Evolutionary conservation across 2,329 filamentous ascomycete species (phyloP).

Genomic region (Beauveria asiatica): DNA sequence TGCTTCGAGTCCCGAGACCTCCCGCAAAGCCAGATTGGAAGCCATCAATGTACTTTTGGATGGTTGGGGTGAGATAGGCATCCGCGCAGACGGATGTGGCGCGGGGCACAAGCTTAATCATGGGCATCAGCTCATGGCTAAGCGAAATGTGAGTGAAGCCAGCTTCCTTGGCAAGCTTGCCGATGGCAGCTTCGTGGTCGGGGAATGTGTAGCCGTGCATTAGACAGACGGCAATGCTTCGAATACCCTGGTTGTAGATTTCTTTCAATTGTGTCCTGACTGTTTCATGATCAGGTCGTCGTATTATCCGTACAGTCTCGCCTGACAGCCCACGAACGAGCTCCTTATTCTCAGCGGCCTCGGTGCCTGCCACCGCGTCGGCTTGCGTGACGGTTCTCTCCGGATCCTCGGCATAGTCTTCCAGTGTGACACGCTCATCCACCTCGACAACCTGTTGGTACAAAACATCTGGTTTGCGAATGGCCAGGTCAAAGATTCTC

Average conservation of each 20-base stretch:
- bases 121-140: constrained; percentile 32
- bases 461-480: constrained; percentile 76
- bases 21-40: constrained; percentile 77
- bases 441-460: constrained; percentile 84
- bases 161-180: constrained; percentile 66
- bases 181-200: constrained; percentile 72
- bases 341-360: constrained; percentile 41
- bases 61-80: constrained; percentile 36
- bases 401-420: constrained; percentile 88
- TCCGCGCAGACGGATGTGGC: constrained; percentile 36
- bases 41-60: constrained; percentile 49
- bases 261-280: constrained; percentile 51
- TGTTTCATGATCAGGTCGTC: constrained; percentile 44
- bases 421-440: constrained; percentile 81
- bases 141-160: constrained; percentile 66
- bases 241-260: constrained; percentile 58
- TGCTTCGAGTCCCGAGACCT: constrained; percentile 66
- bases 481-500: constrained; percentile 84
- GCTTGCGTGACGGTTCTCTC: constrained; percentile 48
- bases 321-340: constrained; percentile 61
- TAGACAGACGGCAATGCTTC: constrained; percentile 78
- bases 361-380: constrained; percentile 41
- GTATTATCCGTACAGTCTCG: constrained; percentile 60
- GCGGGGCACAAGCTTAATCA: constrained; percentile 36
- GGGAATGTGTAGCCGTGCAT: constrained; percentile 93